Evolutionary conservation across 2,329 filamentous ascomycete species (phyloP).

Genomic region (Nigrospora sphaerica): DNA sequence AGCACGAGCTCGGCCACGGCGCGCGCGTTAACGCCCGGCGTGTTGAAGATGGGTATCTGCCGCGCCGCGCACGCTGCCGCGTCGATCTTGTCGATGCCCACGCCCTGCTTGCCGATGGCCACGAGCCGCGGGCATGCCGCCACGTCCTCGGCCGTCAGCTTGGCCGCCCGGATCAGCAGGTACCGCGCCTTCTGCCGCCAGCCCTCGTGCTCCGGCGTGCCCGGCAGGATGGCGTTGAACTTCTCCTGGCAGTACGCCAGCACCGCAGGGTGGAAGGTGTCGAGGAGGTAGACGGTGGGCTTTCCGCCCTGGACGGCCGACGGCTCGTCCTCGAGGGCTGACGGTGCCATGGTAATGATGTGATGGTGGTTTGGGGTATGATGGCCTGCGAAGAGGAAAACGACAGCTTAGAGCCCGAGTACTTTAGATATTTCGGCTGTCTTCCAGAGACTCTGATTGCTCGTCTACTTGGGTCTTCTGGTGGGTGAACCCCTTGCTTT

Average conservation of each 20-base stretch:
- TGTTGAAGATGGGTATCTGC: conserved; percentile 35
- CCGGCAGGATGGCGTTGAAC: conserved; percentile 30
- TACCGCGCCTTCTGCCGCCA: conserved; percentile 33
- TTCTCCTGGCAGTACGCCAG: conserved; percentile 23
- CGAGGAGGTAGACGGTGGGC: conserved; percentile 32
- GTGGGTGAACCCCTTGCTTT: too few relatives aligned
- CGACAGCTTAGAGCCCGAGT: too few relatives aligned
- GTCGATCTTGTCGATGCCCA: conserved; percentile 62
- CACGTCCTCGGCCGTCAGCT: conserved; percentile 30
- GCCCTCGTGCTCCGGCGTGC: conserved; percentile 23
- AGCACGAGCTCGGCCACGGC: conserved; percentile 35
- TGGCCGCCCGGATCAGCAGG: conserved; percentile 28
- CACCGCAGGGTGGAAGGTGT: conserved; percentile 28
- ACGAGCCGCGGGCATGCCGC: conserved; percentile 24
- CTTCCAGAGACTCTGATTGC: too few relatives aligned
- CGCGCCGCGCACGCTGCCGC: conserved; percentile 33
- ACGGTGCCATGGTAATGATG: too few relatives aligned
- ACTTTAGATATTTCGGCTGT: too few relatives aligned
- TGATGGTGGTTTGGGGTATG: too few relatives aligned
- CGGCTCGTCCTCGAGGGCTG: not conserved
- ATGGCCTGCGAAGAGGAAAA: too few relatives aligned
- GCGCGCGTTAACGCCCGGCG: conserved; percentile 33
- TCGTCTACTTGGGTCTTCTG: too few relatives aligned
- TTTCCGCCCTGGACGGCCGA: conserved; percentile 9
- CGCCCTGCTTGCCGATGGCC: conserved; percentile 32